Base-by-base conservation (phyloP, 805 yeast genomes). In the Saturnispora silvae region DNA sequence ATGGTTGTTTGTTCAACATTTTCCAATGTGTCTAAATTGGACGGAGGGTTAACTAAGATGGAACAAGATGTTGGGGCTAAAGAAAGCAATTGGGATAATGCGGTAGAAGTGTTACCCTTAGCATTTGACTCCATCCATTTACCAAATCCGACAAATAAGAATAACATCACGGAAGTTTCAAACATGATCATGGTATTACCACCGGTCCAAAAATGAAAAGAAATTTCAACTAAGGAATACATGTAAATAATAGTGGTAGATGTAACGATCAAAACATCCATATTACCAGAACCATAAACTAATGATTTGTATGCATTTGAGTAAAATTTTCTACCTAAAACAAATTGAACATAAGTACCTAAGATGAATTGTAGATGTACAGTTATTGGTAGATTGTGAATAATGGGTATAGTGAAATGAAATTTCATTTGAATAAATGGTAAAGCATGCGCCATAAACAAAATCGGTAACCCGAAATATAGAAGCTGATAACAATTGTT, bases 71-170 rank as follows among this genome's bases (percentile, higher is more conserved):
- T 68, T 2, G 98, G 96, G 1, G 94, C 71, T 38, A 92, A 61
- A 2, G 87, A 77, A 31, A 94, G 67, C 31, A 92, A 66, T 45
- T 77, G 75, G 0, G 96, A 80, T 28, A 92, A 65, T 0, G 97
- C 94, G 3, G 83, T 72, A 0, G 96, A 83, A 0, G 97, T 92
- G 41, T 82, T 84, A 4, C 97, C 95, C 52, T 92, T 85, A 2
- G 98, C 97, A 45, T 71, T 75, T 57, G 82, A 83, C 53, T 92
- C 99, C 17, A 87, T 63, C 71, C 83, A 81, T 59, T 92, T 89
- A 3, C 99, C 99, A 31, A 86, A 61, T 7, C 92, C 71, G 20
- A 92, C 86, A 56, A 86, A 92, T 4, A 77, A 61, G 35, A 89
- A 68, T 29, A 92, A 65, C 94, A 94, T 84, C 13, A 79, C 75